These are phyloP conservation scores for Exophiala phaeomuriformis DNA, from an alignment of 2,329 filamentous ascomycete species.

Conservation along the genomic window DNA sequence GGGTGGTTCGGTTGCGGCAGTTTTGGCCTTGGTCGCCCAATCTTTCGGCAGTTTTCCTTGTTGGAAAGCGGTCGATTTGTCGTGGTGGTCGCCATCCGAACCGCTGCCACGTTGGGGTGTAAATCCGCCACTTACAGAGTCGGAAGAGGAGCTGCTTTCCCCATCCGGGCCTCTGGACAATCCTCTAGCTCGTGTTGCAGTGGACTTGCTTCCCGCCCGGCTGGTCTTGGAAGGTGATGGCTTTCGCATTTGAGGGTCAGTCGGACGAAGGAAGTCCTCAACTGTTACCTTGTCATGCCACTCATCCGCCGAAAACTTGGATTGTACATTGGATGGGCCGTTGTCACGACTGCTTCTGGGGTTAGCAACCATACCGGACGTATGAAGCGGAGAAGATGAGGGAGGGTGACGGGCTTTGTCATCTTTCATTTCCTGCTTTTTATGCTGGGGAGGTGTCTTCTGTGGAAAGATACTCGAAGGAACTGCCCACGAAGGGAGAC, in stretches of 20 bases:
- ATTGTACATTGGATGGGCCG: conserved; percentile 32
- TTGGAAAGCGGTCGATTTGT: conserved; percentile 20
- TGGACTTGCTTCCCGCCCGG: conserved; percentile 17
- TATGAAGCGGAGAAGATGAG: background rate
- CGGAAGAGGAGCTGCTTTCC: conserved; percentile 7
- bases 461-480: conserved; percentile 27
- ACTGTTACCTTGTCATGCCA: conserved; percentile 36
- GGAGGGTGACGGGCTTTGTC: background rate
- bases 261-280: conserved; percentile 34
- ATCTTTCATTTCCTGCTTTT: background rate
- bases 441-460: conserved; percentile 11
- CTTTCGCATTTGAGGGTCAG: conserved; percentile 27
- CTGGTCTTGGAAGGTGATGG: conserved; percentile 21
- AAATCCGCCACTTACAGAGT: conserved; percentile 21
- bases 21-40: conserved; percentile 14
- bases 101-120: conserved; percentile 2
- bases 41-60: conserved; percentile 21
- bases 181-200: conserved; percentile 12
- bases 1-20: background rate
- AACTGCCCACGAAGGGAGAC: conserved; percentile 27
- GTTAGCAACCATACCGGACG: conserved; percentile 8
- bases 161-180: conserved; percentile 12
- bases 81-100: conserved; percentile 1
- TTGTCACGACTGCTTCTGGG: conserved; percentile 13
- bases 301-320: conserved; percentile 37